Base-by-base conservation (phyloP, 306 rosid genomes). In the Spatholobus suberectus region DNA sequence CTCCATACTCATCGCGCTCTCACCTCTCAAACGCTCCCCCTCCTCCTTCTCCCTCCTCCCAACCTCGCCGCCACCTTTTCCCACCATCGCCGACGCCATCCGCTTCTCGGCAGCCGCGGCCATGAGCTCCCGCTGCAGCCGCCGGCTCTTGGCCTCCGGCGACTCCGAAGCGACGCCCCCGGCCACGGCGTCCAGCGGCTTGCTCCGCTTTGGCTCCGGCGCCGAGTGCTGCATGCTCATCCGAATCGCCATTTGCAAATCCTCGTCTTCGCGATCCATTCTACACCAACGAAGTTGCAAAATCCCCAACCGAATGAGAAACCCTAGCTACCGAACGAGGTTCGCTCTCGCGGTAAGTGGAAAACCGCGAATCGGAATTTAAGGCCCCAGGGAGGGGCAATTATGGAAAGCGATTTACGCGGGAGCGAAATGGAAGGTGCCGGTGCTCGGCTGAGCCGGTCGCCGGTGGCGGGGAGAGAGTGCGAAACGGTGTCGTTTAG, bases 171-270 rank as follows among this genome's bases (percentile, higher is more conserved):
- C 87, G 80, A 49, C 54, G 44, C 86, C 92, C 44, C 78, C 57
- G 0, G 80, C 72, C 38, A 58, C 13, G n/a, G 75, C 81, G 73
- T 93, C 97, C 76, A 87, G 69, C 1, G 98, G 94, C 82, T 90
- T 94, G 80, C 97, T 94, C 38, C 98, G 90, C 88, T 94, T 94
- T 23, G 93, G 98, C 82, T 90, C 98, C 65, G 93, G 97, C 15
- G 89, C 90, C n/a, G 94, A 86, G 80, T 80, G 88, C 76, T 93
- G 97, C 97, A 93, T 94, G 72, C 98, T 94, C 93, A 91, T 91
- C 87, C 90, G 83, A 71, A 94, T 78, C 35, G 98, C 98, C 89
- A 84, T 86, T 65, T 87, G 88, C 58, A 94, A 90, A 76, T 94
- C 98, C 40, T 93, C 96, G 20, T 91, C 96, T 77, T 90, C 97